Evolutionary conservation across 192 early-diverging fungal genomes (phyloP), one percentile per base, ranked within the genome.

Genomic region (Mortierella alpina): DNA sequence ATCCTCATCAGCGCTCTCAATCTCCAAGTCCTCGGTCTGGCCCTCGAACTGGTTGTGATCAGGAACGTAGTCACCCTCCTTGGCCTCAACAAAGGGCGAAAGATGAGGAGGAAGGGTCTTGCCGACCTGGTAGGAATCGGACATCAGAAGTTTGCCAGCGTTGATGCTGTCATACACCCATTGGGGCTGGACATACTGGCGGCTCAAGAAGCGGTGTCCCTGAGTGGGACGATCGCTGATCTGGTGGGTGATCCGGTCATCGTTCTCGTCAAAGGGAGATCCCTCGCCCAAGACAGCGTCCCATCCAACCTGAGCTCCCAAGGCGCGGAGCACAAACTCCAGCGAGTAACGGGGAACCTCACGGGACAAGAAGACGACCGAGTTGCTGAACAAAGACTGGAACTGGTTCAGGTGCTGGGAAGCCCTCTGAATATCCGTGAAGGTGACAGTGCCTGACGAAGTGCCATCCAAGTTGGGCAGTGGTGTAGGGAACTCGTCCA

Each of bases 111-210:
- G 97, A 58, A 97, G 85, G 7, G 82, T 84, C 77, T 94, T 89
- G 15, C 96, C 98, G 23, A 93, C 88, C 53, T 90, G 87, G 72
- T 99, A 99, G 14, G 83, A 71, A 11, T 86, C 81, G 14, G 82
- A 64, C 20, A 82, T 66, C 57, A 98, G 75, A 44, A 97, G 79
- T 61, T 92, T 91, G 8, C 88, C 83, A 20, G 95, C 93, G 64
- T 99, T 99, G 65, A 98, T 87, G 73, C 90, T 92, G 82, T 99
- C 98, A 85, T 93, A 96, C 17, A 96, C 88, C 98, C 98, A 99
- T 84, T 99, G 98, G n/a, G 98, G 98, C 84, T 98, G 98, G 47
- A 98, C 86, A 70, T 96, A 98, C 12, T 86, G 86, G 74, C 96
- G 90, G 45, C 82, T 73, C 57, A 87, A 70, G 83, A 92, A 89